Percentiles rank a stretch among this genome's conserved stretches.
These are phyloP conservation scores for Rosa lucieae DNA, from an alignment of 306 rosid genomes.

Conservation along the genomic window DNA sequence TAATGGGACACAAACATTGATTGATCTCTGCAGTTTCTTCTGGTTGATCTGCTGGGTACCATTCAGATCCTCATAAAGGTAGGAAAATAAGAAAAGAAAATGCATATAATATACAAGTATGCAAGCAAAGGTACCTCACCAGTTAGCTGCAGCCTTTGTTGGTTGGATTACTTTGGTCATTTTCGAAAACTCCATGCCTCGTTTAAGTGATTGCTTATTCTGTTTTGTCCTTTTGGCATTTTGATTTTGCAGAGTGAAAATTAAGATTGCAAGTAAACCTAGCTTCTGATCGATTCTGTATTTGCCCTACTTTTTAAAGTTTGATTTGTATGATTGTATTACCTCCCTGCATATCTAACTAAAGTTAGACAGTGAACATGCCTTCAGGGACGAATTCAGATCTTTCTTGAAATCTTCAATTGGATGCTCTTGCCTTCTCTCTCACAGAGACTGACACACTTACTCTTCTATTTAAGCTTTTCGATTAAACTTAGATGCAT, in stretches of 20 bases:
- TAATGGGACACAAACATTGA: background rate
- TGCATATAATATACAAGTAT: slow-evolving; percentile 17
- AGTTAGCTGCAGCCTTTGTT: slow-evolving; percentile 41
- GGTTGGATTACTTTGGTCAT: slow-evolving; percentile 44
- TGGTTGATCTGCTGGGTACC: background rate
- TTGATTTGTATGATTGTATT: slow-evolving; percentile 7
- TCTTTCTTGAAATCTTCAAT: slow-evolving; percentile 34
- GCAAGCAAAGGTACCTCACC: slow-evolving; percentile 39
- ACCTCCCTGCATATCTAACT: slow-evolving; percentile 15
- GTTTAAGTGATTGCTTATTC: slow-evolving; percentile 36
- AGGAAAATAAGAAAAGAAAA: background rate
- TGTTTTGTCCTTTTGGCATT: slow-evolving; percentile 30
- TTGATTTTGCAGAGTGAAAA: slow-evolving; percentile 21
- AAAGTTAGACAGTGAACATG: slow-evolving; percentile 21
- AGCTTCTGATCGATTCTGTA: slow-evolving; percentile 11
- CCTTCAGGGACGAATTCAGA: slow-evolving; percentile 25
- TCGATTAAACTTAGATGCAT: slow-evolving; percentile 2
- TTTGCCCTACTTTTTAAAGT: slow-evolving; percentile 9
- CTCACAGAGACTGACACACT: background rate
- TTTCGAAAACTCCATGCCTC: slow-evolving; percentile 50
- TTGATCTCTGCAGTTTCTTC: slow-evolving; percentile 9
- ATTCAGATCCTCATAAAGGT: background rate
- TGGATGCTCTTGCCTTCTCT: slow-evolving; percentile 16
- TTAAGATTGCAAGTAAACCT: slow-evolving; percentile 3
- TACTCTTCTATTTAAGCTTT: background rate